Evolutionary conservation across 140 eudicot species (phyloP).

Genomic region (Anethum foeniculum): DNA sequence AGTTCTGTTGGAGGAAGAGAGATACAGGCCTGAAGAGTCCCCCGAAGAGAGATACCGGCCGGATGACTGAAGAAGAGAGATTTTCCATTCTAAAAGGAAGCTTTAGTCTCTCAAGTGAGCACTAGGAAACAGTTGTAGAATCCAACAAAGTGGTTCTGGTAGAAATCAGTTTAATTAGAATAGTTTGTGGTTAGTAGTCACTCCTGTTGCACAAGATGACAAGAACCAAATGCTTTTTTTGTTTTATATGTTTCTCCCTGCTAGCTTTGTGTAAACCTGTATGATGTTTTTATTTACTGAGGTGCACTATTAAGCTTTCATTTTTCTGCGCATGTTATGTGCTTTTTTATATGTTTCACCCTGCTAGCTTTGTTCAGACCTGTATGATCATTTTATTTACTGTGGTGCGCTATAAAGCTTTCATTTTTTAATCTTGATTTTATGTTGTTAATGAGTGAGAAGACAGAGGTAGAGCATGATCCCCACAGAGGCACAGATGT

Average conservation of each 20-base stretch:
- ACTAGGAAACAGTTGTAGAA: constrained; percentile 11
- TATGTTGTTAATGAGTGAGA: not conserved
- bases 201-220: not conserved
- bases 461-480: not conserved
- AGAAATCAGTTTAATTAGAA: not conserved
- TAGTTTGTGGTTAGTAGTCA: not conserved
- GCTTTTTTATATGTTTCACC: no score
- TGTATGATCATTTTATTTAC: no score
- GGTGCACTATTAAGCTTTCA: not conserved
- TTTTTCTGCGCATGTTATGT: not conserved
- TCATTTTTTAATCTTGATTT: not conserved
- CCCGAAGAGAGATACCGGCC: not conserved
- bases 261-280: not conserved
- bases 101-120: constrained; percentile 9
- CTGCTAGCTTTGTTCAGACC: no score
- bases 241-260: not conserved
- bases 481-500: no score
- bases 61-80: not conserved
- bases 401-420: no score
- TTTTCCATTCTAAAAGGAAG: not conserved
- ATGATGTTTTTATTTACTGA: not conserved
- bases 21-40: constrained; percentile 9
- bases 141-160: not conserved
- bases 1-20: not conserved
- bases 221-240: not conserved